Evolutionary conservation across 495 filamentous ascomycete genomes (phyloP).

Genomic region (Trichoderma asperelloides): DNA sequence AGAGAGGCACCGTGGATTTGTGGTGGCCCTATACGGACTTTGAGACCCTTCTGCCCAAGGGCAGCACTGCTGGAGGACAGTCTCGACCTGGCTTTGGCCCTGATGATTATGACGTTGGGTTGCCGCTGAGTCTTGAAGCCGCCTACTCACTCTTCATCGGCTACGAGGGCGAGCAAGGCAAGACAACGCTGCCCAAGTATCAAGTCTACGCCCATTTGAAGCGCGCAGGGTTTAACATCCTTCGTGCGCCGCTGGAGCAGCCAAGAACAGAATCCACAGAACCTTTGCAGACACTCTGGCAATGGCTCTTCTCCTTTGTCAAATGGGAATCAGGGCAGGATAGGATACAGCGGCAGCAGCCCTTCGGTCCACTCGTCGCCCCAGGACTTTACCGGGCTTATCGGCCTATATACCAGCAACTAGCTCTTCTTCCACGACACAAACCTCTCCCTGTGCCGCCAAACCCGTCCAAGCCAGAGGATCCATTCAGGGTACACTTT

Average conservation of each 20-base stretch:
- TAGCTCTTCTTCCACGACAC: conserved; percentile 67
- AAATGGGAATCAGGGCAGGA: neutral
- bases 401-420: conserved; percentile 62
- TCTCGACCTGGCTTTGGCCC: conserved; percentile 11
- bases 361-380: conserved; percentile 60
- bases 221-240: conserved; percentile 71
- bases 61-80: neutral
- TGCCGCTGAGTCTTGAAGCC: conserved; percentile 83
- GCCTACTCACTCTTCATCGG: conserved; percentile 77
- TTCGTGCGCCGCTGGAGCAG: conserved; percentile 46
- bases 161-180: conserved; percentile 47
- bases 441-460: conserved; percentile 40
- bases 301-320: conserved; percentile 35
- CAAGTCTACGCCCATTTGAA: conserved; percentile 78
- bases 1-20: conserved; percentile 76
- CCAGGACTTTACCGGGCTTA: conserved; percentile 76
- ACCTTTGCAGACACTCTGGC: conserved; percentile 21
- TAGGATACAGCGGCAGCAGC: conserved; percentile 2
- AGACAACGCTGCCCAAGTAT: conserved; percentile 66
- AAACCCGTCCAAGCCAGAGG: conserved; percentile 19
- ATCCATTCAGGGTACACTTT: conserved; percentile 65
- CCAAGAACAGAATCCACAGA: neutral
- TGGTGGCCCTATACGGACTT: conserved; percentile 56
- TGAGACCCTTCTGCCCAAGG: conserved; percentile 28
- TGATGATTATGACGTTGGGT: conserved; percentile 48